A percentile compares a stretch with the other conserved stretches of the same genome.
These are phyloP conservation scores for Cercospora zeae-maydis DNA, from an alignment of 2,329 filamentous ascomycete species.

Conservation along the genomic window DNA sequence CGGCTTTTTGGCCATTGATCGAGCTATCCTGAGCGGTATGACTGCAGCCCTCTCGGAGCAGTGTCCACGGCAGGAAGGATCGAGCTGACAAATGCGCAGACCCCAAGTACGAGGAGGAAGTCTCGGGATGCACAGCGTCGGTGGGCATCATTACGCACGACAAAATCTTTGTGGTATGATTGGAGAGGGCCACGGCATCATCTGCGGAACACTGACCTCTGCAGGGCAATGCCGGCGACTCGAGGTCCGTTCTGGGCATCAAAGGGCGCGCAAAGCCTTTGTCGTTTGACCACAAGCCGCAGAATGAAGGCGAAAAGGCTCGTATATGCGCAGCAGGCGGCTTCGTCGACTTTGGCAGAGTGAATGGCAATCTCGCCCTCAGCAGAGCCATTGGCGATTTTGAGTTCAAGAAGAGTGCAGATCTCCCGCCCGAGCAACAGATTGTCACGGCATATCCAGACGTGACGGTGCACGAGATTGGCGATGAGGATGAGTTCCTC, in stretches of 20 bases:
- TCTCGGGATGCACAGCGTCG: conserved; percentile 94
- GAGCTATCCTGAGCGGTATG: conserved; percentile 91
- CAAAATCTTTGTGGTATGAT: conserved; percentile 90
- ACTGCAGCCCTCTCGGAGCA: not conserved
- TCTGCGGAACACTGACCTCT: conserved; percentile 17
- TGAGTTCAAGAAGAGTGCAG: conserved; percentile 99
- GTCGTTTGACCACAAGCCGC: conserved; percentile 98
- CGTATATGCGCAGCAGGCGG: conserved; percentile 93
- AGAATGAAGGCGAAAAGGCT: conserved; percentile 96
- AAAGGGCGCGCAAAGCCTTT: conserved; percentile 96
- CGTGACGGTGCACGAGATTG: conserved; percentile 84
- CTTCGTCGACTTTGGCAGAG: conserved; percentile 96
- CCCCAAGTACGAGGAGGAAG: conserved; percentile 94
- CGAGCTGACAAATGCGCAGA: conserved; percentile 55
- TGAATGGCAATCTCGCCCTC: conserved; percentile 95
- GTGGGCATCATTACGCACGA: conserved; percentile 83
- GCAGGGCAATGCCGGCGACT: conserved; percentile 95
- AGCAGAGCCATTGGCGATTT: conserved; percentile 98
- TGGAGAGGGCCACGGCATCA: not conserved
- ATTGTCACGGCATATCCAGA: conserved; percentile 97
- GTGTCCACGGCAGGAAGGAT: not conserved
- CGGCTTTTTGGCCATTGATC: conserved; percentile 91
- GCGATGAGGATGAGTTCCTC: conserved; percentile 91
- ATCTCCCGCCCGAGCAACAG: conserved; percentile 94
- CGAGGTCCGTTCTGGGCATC: conserved; percentile 87